Evolutionary conservation across 78 protist genomes (phyloP).

Genomic region (Bodo saltans): DNA sequence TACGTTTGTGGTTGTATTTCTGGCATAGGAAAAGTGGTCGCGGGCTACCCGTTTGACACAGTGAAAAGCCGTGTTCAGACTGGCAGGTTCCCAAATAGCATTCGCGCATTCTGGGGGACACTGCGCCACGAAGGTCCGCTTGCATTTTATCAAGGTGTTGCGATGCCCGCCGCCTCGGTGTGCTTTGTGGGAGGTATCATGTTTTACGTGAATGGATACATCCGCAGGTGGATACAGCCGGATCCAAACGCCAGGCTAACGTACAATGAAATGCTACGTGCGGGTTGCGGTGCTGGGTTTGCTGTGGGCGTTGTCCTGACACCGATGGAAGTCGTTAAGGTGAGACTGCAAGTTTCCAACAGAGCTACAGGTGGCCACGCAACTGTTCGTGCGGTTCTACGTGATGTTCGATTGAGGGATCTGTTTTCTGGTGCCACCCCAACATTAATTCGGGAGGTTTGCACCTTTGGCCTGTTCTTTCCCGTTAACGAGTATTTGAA

Average conservation of each 20-base stretch:
- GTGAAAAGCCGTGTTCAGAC: not conserved
- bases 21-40: not conserved
- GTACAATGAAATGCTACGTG: not conserved
- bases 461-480: conserved; percentile 11
- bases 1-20: not conserved
- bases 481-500: conserved; percentile 9
- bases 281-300: not conserved
- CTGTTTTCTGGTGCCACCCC: not conserved
- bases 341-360: not conserved
- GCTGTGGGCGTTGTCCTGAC: not conserved
- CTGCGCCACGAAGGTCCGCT: not conserved
- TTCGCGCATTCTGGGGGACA: not conserved
- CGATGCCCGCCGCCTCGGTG: not conserved
- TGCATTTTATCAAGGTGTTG: not conserved
- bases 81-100: not conserved
- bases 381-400: not conserved
- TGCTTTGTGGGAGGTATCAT: not conserved
- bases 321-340: not conserved
- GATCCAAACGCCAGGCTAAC: not conserved
- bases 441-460: conserved; percentile 1
- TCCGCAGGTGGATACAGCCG: not conserved
- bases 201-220: not conserved
- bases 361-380: not conserved
- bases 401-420: not conserved
- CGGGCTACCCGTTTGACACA: not conserved